Evolutionary conservation across 192 early-diverging fungal genomes (phyloP).

Genomic region (Coemansia umbellata): DNA sequence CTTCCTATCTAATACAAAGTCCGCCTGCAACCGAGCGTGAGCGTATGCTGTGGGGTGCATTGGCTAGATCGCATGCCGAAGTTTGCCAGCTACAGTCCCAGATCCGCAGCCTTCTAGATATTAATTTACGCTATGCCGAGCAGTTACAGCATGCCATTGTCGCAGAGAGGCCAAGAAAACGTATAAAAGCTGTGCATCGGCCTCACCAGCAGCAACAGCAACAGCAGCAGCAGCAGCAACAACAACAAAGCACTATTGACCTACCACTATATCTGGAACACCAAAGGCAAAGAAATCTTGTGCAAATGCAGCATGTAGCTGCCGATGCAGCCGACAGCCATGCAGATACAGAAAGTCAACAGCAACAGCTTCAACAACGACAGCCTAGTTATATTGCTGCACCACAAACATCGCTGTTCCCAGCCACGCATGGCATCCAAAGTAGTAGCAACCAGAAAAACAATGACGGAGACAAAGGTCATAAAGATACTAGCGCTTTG

Average conservation of each 20-base stretch:
- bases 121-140: slow-evolving; percentile 41
- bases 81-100: slow-evolving; percentile 21
- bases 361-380: background rate
- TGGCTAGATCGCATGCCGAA: slow-evolving; percentile 17
- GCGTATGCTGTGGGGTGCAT: slow-evolving; percentile 9
- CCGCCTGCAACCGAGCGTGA: slow-evolving; percentile 18
- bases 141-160: slow-evolving; percentile 28
- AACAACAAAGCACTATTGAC: background rate
- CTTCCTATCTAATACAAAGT: background rate
- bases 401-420: too few species aligned
- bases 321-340: background rate
- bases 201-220: background rate
- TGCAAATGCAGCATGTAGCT: background rate
- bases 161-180: slow-evolving; percentile 6
- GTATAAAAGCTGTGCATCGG: background rate
- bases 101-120: slow-evolving; percentile 16
- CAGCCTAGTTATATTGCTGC: too few species aligned
- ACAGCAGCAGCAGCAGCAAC: too few species aligned
- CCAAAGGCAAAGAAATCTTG: background rate
- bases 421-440: background rate
- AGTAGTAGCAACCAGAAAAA: background rate
- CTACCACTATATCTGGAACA: background rate
- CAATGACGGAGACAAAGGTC: background rate
- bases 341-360: background rate
- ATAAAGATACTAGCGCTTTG: background rate